Evolutionary conservation across 1,284 basidiomycete genomes (phyloP), one percentile per base, ranked within the genome.

Genomic region (Mycena sp.): DNA sequence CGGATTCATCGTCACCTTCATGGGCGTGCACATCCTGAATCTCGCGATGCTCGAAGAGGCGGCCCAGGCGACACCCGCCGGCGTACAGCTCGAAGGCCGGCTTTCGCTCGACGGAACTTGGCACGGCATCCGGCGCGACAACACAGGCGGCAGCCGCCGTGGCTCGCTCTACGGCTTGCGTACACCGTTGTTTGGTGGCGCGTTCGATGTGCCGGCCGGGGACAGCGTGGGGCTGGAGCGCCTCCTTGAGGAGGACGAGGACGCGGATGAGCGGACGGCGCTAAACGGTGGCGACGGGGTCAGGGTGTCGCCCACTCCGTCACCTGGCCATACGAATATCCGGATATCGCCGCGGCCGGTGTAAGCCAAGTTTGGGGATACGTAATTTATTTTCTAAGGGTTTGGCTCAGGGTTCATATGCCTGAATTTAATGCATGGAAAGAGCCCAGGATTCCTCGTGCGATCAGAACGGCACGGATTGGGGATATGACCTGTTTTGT

Each of bases 21-120:
- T 96, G 69, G 95, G 96, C 49, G 95, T 97, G 12, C 94, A 96
- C 75, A 85, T 97, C 29, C 87, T 97, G 71, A 95, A 96, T 78
- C 64, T 95, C 92, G 2, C 89, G 93, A 46, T 80, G 5, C 72
- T 72, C 17, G 69, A 64, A 1, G 80, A 19, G 74, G 48, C 41
- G 81, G 81, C 32, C 86, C 86, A 72, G 78, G 83, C 17, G 74
- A 73, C 44, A 6, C 28, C 25, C 12, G 51, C 23, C 29, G 61
- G 30, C 54, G 60, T 50, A 69, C 28, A 84, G n/a, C 76, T 91
- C 23, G 85, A 86, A 67, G 90, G 88, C 41, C 85, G 90, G 2
- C 77, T 86, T 71, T 91, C 89, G 12, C 77, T 90, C 46, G 91
- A 92, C 63, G 87, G 85, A 1, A n/a, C n/a, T n/a, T 91, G 91